A percentile compares a stretch with the other conserved stretches of the same genome.
phyloP scores from a whole-genome alignment of 2,329 filamentous ascomycete genomes.

The Purpureocillium takamizusanense region DNA sequence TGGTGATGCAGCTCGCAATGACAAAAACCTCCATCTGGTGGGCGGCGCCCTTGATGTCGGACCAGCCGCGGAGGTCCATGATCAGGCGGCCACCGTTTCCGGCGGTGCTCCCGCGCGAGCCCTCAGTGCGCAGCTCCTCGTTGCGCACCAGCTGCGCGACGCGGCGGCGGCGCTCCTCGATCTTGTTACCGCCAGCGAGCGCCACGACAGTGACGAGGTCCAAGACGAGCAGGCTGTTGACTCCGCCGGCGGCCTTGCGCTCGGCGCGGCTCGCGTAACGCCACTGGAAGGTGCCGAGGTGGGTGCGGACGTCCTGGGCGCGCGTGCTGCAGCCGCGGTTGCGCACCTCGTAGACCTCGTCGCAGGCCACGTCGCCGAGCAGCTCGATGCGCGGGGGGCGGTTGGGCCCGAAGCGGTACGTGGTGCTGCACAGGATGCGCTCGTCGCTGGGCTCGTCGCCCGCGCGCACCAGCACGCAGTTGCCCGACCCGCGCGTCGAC shows the following conservation, averaged over 20 bases:
- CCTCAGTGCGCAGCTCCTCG: constrained; percentile 26
- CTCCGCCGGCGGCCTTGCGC: constrained; percentile 30
- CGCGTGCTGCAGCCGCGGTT: constrained; percentile 35
- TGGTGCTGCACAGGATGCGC: constrained; percentile 36
- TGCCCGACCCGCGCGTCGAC: constrained; percentile 34
- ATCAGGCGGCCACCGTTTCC: constrained; percentile 42
- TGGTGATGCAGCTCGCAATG: constrained; percentile 46
- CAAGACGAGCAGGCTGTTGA: constrained; percentile 39
- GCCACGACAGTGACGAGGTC: constrained; percentile 32
- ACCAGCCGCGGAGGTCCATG: constrained; percentile 30
- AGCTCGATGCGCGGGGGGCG: constrained; percentile 36
- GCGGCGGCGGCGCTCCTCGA: constrained; percentile 17
- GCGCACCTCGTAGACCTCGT: constrained; percentile 16
- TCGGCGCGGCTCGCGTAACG: constrained; percentile 40
- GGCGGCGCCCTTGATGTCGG: constrained; percentile 20
- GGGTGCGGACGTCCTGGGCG: constrained; percentile 34
- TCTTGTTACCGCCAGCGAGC: constrained; percentile 15
- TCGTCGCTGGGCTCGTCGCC: constrained; percentile 22
- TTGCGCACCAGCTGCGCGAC: constrained; percentile 36
- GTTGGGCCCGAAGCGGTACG: constrained; percentile 48
- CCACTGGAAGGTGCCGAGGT: constrained; percentile 45
- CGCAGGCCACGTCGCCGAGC: constrained; percentile 6
- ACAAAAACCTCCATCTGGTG: constrained; percentile 39
- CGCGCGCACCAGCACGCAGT: constrained; percentile 36
- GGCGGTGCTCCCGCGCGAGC: constrained; percentile 26